These are phyloP conservation scores for Cercospora sp. DNA, from an alignment of 2,329 filamentous ascomycete species.

Conservation along the genomic window DNA sequence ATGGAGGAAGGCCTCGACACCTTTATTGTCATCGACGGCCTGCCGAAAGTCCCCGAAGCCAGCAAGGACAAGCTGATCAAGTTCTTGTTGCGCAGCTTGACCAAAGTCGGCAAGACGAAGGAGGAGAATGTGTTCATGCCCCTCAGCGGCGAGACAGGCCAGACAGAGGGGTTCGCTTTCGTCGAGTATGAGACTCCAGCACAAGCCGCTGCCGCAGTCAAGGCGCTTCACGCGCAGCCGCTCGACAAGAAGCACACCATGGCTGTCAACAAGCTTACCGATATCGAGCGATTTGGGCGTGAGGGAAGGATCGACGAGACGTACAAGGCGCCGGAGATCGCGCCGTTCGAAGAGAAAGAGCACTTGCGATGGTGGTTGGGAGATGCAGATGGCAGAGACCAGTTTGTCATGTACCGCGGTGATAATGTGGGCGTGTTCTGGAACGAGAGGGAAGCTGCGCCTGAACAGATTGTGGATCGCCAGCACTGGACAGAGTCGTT, in stretches of 20 bases:
- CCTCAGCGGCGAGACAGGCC: slow-evolving; percentile 73
- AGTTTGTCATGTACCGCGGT: slow-evolving; percentile 91
- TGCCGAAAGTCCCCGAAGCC: slow-evolving; percentile 84
- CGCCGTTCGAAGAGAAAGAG: slow-evolving; percentile 87
- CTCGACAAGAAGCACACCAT: slow-evolving; percentile 97
- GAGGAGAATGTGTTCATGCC: slow-evolving; percentile 95
- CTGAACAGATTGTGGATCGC: slow-evolving; percentile 86
- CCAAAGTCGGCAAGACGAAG: slow-evolving; percentile 76
- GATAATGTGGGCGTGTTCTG: slow-evolving; percentile 94
- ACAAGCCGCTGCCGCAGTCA: slow-evolving; percentile 85
- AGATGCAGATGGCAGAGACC: slow-evolving; percentile 85
- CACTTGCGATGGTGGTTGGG: slow-evolving; percentile 92
- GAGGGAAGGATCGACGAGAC: slow-evolving; percentile 92
- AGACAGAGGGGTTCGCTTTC: slow-evolving; percentile 90
- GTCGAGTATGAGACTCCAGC: slow-evolving; percentile 91
- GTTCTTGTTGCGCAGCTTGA: slow-evolving; percentile 92
- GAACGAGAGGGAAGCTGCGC: slow-evolving; percentile 93
- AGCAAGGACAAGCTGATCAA: slow-evolving; percentile 94
- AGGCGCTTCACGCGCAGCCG: slow-evolving; percentile 79
- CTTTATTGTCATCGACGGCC: slow-evolving; percentile 93
- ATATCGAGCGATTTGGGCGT: slow-evolving; percentile 92
- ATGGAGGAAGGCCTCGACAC: slow-evolving; percentile 94
- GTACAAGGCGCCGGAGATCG: slow-evolving; percentile 78
- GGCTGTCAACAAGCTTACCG: slow-evolving; percentile 95
- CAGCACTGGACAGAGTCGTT: slow-evolving; percentile 98